Evolutionary conservation across 768 basidiomycete species (phyloP), one percentile per base, ranked within the genome.

Genomic region (Tylopilus plumbeoviolaceoides): DNA sequence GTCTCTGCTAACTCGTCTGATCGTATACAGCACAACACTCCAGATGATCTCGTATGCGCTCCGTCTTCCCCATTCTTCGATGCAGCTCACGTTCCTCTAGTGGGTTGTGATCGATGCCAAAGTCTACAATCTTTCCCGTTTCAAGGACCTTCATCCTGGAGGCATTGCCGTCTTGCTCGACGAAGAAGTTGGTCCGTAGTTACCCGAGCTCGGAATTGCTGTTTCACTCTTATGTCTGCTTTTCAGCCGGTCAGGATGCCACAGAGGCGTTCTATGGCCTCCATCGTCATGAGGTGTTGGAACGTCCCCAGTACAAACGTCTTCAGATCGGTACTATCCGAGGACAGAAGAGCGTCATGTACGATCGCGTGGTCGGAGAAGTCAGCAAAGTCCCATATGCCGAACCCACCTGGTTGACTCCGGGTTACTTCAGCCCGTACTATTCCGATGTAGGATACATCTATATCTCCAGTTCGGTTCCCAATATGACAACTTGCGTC

Each of bases 261-360:
- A 95, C 93, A 0, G 87, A 91, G 33, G 79, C 80, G 5, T 97
- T 98, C 75, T 97, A 86, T 62, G 82, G 88, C 48, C 83, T 98
- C 38, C 95, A 98, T 66, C 81, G 91, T 21, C 80, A 85, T 39
- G 93, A 95, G 62, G 83, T 97, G 15, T 78, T 98, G 41, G 72
- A 78, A 52, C 83, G 78, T 58, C 85, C 89, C 0, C 87, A 89
- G 51, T 91, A 85, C 60, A 70, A 77, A 47, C 82, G 89, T 2
- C 76, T 94, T 12, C 78, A 82, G 54, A 82, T 95, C 51, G 93
- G 92, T n/a, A 73, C 69, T 12, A 75, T 95, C 51, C 73, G 77
- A 45, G 90, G 83, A 43, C 77, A 88, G 72, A 68, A 78, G 60
- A 76, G 76, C 20, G 65, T 74, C 52, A 79, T 91, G 42, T 63